These are phyloP conservation scores for Phytopythium kandeliae DNA, from an alignment of 352 stramenopile species.

Conservation along the genomic window DNA sequence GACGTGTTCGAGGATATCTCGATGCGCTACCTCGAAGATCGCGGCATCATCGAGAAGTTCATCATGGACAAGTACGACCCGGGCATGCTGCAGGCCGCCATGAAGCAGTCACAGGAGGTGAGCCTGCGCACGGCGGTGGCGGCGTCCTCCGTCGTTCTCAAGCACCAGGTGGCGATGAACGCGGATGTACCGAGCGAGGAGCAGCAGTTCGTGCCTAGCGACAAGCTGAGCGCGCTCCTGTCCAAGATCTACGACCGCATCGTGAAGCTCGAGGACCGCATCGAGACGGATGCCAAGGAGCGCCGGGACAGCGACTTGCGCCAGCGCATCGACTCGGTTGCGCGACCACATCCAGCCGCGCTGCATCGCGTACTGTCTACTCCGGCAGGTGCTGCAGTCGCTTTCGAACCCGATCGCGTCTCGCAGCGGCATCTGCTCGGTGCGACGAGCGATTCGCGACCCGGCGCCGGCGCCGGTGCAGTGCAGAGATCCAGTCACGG, in stretches of 20 bases:
- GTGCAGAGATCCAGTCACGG: no score
- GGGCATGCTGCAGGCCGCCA: constrained; percentile 58
- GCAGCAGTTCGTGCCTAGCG: not conserved
- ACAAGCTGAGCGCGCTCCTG: constrained; percentile 30
- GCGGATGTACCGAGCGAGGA: not conserved
- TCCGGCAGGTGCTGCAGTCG: constrained; percentile 10
- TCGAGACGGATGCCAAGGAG: constrained; percentile 41
- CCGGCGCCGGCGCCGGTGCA: no score
- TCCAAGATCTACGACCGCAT: constrained; percentile 47
- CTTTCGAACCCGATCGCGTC: constrained; percentile 54
- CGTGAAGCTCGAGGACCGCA: constrained; percentile 33
- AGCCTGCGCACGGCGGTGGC: constrained; percentile 29
- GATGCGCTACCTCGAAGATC: constrained; percentile 67
- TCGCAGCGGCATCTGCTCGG: constrained; percentile 49
- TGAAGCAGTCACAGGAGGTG: constrained; percentile 72
- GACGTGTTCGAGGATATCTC: constrained; percentile 78
- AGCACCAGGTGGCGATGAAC: not conserved
- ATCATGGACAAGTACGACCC: constrained; percentile 86
- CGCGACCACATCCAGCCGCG: not conserved
- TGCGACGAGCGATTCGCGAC: no score
- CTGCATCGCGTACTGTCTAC: constrained; percentile 1
- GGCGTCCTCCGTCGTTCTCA: not conserved
- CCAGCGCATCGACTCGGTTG: constrained; percentile 14
- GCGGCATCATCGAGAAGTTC: constrained; percentile 77
- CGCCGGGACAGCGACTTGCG: constrained; percentile 44